Base-by-base conservation (phyloP, 2,329 filamentous ascomycete species). In the Colletotrichum magnum region DNA sequence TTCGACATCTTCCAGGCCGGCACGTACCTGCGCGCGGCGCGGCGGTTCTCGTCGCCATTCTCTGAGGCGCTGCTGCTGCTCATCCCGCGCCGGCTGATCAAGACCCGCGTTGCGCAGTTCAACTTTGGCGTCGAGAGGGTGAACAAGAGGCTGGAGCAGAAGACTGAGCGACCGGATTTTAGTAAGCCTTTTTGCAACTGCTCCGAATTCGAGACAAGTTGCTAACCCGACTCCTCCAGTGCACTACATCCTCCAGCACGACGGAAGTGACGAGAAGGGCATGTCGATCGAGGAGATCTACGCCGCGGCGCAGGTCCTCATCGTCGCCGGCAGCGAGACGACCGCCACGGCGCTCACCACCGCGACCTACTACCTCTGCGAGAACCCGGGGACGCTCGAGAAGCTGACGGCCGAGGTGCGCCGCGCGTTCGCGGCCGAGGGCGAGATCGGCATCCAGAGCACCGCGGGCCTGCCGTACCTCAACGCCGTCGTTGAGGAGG, bases 401-500 rank as follows among this genome's bases (percentile, higher is more conserved):
- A 80, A 72, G 39, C 58, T 85, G 10, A 74, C 75, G 2, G 41
- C 76, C 0, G 85, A 87, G 71, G 73, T 85, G 2, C 79, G 82
- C 0, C 68, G 71, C 0, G 39, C 75, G 0, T 83, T 84, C 54
- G 57, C 72, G 3, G 71, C 57, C 0, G 76, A 79, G 26, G 75
- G 79, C 0, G 79, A 83, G 5, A 84, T 85, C 54, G 77, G 73
- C 4, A 72, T 81, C 15, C 68, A 73, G 2, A 75, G 75, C 6
- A 74, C 79, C 2, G 71, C 74, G 43, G 69, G 73, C 3, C 73
- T 84, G 0, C 63, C 73, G 1, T 85, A 84, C 58, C 74, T 85
- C 53, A 72, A 77, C 15, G 83, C 83, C 1, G 77, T 75, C 43
- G 70, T 86, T 10, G 76, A 84, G 2, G 84, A 86, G 73, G 75